phyloP scores from a whole-genome alignment of 768 basidiomycete species.

The Termitomyces sp. region DNA sequence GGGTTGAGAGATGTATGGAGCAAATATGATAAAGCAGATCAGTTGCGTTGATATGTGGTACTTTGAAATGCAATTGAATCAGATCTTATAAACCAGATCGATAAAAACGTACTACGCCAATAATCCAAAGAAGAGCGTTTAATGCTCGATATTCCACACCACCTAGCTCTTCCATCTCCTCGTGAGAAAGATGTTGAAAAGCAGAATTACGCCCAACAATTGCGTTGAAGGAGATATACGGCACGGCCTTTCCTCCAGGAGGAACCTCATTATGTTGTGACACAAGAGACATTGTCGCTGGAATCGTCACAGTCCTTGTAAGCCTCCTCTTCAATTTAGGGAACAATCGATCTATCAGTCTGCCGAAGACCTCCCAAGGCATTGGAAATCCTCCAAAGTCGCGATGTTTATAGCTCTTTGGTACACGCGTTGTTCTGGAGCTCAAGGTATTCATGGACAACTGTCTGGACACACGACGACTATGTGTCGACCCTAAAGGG shows the following conservation, averaged over 20 bases:
- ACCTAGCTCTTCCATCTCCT: conserved; percentile 87
- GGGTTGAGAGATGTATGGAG: conserved; percentile 66
- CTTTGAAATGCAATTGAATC: conserved; percentile 31
- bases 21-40: conserved; percentile 65
- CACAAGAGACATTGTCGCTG: conserved; percentile 57
- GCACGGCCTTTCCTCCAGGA: conserved; percentile 48
- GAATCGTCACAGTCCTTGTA: conserved; percentile 71
- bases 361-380: conserved; percentile 50
- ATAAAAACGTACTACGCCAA: conserved; percentile 55
- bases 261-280: conserved; percentile 33
- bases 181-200: conserved; percentile 64
- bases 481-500: conserved; percentile 12
- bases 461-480: conserved; percentile 13
- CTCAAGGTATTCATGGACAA: conserved; percentile 18
- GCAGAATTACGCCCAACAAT: conserved; percentile 78
- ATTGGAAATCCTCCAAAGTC: conserved; percentile 75
- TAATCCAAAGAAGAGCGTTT: conserved; percentile 76
- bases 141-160: conserved; percentile 91
- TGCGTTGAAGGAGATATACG: conserved; percentile 86
- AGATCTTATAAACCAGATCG: neutral
- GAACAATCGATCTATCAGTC: conserved; percentile 50
- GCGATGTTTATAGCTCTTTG: conserved; percentile 30
- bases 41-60: conserved; percentile 77
- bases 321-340: conserved; percentile 57
- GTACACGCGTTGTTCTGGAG: conserved; percentile 15